phyloP scores from a whole-genome alignment of 345 rosid genomes.

The Eucalyptus curtisii region DNA sequence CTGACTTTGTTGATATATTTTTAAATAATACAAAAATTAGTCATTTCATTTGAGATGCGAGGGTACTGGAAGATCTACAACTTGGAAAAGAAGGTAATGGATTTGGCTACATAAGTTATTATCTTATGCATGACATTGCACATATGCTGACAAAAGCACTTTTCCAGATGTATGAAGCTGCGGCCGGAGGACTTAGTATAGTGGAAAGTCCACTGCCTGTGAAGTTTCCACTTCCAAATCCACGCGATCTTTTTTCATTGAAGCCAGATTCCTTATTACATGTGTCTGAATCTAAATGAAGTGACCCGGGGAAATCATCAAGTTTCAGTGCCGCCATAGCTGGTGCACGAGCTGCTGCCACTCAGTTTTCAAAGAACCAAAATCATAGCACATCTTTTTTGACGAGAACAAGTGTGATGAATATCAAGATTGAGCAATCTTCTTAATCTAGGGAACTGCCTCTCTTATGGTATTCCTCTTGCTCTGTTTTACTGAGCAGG shows the following conservation, averaged over 20 bases:
- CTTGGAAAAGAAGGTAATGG: slow-evolving; percentile 80
- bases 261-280: slow-evolving; percentile 52
- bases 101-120: no score
- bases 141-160: not conserved
- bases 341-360: slow-evolving; percentile 75
- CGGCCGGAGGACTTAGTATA: slow-evolving; percentile 54
- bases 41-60: slow-evolving; percentile 85
- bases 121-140: not conserved
- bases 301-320: slow-evolving; percentile 24
- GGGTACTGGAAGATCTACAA: slow-evolving; percentile 70
- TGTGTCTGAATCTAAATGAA: slow-evolving; percentile 6
- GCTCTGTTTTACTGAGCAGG: not conserved
- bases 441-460: no score
- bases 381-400: not conserved
- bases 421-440: not conserved
- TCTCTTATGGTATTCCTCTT: no score
- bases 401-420: slow-evolving; percentile 1
- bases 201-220: slow-evolving; percentile 38
- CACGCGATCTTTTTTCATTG: slow-evolving; percentile 51
- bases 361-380: slow-evolving; percentile 53
- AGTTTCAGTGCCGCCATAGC: slow-evolving; percentile 62
- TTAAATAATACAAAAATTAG: slow-evolving; percentile 30
- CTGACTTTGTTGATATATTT: not conserved
- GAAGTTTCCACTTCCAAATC: slow-evolving; percentile 63
- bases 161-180: slow-evolving; percentile 50